Base-by-base conservation (phyloP, 176 grass and related monocot species). In the Cymbopogon citratus region DNA sequence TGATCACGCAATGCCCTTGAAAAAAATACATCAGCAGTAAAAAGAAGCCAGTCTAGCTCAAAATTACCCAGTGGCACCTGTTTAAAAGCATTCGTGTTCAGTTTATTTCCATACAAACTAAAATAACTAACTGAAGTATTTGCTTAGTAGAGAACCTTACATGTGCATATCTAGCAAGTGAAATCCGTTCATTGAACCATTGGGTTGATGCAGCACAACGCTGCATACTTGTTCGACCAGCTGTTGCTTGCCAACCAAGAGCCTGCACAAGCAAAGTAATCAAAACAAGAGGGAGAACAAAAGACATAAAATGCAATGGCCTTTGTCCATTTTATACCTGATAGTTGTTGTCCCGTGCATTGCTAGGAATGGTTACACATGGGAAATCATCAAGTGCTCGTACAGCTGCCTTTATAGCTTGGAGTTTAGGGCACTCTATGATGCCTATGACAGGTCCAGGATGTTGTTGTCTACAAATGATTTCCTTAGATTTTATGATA, bases 41-140 rank as follows among this genome's bases (percentile, higher is more conserved):
- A 98, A 82, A 94, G 86, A 88, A 98, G 95, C 95, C 92, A 94
- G 62, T 98, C 95, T 29, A 98, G 78, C 78, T 98, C 95, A 67
- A 98, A 92, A 81, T 98, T 98, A 80, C 95, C 95, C 78, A 98
- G 19, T 57, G 95, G 95, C 59, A 98, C 95, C 95, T 98, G 88
- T 94, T 94, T 91, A 41, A 75, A 87, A 81, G 64, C 43, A 89
- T 60, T 57, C 59, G 54, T 73, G 31, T 51, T 60, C 35, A 85
- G 38, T 33, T 66, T 19, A 79, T 80, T 77, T 83, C 60, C 23
- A 62, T 86, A 63, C 33, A 19, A 66, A 62, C 40, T 66, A 69
- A 60, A 73, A 77, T 70, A 65, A 77, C 33, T 43, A 48, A 80
- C 26, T 84, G 10, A 81, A 74, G 7, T 52, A 83, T 59, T 59